These are phyloP conservation scores for Bombardia bombarda DNA, from an alignment of 495 filamentous ascomycete genomes.

Conservation along the genomic window DNA sequence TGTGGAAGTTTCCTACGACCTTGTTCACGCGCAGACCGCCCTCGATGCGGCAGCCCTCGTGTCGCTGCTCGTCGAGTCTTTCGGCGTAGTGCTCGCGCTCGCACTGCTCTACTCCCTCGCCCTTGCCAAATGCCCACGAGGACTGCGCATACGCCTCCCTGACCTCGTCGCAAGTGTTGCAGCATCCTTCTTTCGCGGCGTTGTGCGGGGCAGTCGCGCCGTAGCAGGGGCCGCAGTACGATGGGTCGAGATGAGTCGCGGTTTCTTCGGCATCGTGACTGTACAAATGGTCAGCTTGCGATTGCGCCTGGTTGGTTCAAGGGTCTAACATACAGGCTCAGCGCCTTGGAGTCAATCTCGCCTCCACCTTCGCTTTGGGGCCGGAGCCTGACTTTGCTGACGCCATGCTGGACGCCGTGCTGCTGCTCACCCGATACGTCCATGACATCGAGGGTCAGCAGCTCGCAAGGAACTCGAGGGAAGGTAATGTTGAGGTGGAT, in stretches of 20 bases:
- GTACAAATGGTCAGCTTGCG: not conserved
- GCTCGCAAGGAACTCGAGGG: slow-evolving; percentile 86
- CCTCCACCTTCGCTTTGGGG: slow-evolving; percentile 63
- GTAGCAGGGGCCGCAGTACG: slow-evolving; percentile 92
- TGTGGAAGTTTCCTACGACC: slow-evolving; percentile 97
- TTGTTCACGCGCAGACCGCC: slow-evolving; percentile 94
- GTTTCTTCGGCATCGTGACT: slow-evolving; percentile 54
- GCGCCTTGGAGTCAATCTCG: slow-evolving; percentile 64
- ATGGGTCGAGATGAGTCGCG: slow-evolving; percentile 77
- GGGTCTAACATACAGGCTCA: slow-evolving; percentile 57
- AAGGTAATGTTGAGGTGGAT: slow-evolving; percentile 98
- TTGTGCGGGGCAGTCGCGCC: slow-evolving; percentile 65
- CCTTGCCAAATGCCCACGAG: slow-evolving; percentile 88
- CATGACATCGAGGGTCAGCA: slow-evolving; percentile 96
- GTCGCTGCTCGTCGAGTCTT: slow-evolving; percentile 73
- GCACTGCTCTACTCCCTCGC: slow-evolving; percentile 92
- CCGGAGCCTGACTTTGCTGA: slow-evolving; percentile 77
- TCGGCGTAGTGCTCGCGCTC: slow-evolving; percentile 87
- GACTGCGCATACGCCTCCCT: slow-evolving; percentile 82
- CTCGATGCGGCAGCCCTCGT: slow-evolving; percentile 92
- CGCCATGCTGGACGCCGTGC: slow-evolving; percentile 82
- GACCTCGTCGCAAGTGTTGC: slow-evolving; percentile 95
- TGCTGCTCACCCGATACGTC: slow-evolving; percentile 97
- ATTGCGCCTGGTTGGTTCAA: slow-evolving; percentile 5
- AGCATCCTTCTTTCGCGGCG: slow-evolving; percentile 73